Evolutionary conservation across 2,329 filamentous ascomycete species (phyloP).

Genomic region (Tolypocladium amazonense): DNA sequence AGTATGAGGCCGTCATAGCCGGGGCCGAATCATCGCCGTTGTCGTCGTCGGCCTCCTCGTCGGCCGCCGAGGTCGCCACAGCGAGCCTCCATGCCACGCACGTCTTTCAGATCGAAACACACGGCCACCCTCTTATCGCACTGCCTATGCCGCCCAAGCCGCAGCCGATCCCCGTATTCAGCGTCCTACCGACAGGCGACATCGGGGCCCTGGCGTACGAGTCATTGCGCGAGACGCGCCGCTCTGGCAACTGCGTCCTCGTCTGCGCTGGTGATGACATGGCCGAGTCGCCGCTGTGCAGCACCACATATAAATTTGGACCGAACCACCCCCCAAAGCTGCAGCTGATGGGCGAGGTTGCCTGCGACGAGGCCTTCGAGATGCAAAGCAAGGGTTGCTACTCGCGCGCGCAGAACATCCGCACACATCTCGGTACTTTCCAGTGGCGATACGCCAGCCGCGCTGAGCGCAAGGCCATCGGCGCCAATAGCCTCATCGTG

Average conservation of each 20-base stretch:
- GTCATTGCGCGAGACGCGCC: conserved; percentile 35
- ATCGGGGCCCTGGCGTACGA: conserved; percentile 34
- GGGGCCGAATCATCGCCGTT: conserved; percentile 1
- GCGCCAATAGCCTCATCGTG: conserved; percentile 34
- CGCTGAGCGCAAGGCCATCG: conserved; percentile 31
- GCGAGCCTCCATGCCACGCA: conserved; percentile 29
- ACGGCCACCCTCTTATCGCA: conserved; percentile 31
- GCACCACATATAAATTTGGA: conserved; percentile 47
- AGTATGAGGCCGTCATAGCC: conserved; percentile 9
- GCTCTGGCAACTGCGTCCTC: conserved; percentile 38
- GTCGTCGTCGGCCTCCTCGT: too few species aligned
- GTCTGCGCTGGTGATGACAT: conserved; percentile 29
- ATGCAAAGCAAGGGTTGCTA: conserved; percentile 25
- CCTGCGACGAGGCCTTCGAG: conserved; percentile 14
- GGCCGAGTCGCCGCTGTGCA: conserved; percentile 26
- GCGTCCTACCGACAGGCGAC: conserved; percentile 25
- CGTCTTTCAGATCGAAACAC: conserved; percentile 37
- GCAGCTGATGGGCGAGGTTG: conserved; percentile 7
- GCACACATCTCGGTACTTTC: conserved; percentile 37
- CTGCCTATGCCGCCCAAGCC: conserved; percentile 26
- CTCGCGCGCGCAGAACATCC: conserved; percentile 35
- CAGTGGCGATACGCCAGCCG: conserved; percentile 45
- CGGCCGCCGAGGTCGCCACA: conserved; percentile 3
- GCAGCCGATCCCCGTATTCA: conserved; percentile 31
- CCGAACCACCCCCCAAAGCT: conserved; percentile 41